These are phyloP conservation scores for Dactylella cylindrospora DNA, from an alignment of 2,329 filamentous ascomycete species.

Conservation along the genomic window DNA sequence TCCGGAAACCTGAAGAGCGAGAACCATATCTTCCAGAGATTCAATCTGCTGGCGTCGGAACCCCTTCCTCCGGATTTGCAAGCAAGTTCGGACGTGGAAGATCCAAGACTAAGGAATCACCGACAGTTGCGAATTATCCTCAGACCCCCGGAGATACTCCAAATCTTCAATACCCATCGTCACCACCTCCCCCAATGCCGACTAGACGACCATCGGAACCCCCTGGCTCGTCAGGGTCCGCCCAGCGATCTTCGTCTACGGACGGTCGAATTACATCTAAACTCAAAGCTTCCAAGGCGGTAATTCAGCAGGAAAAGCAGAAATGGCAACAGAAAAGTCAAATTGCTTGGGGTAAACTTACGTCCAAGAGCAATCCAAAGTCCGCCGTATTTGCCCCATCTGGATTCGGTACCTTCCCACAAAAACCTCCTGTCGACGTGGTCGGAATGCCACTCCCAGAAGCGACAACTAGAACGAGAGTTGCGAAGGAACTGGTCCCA, in stretches of 20 bases:
- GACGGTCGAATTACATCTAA: conserved; percentile 39
- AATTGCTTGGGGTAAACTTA: conserved; percentile 38
- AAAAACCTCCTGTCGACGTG: conserved; percentile 46
- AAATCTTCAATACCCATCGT: conserved; percentile 9
- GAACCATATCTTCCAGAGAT: conserved; percentile 21
- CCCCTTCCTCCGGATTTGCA: conserved; percentile 12
- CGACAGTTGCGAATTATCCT: conserved; percentile 11
- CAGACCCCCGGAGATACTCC: conserved; percentile 13
- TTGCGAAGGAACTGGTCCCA: conserved; percentile 47
- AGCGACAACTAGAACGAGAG: conserved; percentile 47
- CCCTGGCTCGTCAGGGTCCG: conserved; percentile 22
- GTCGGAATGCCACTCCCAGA: conserved; percentile 48
- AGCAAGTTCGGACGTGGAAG: conserved; percentile 36
- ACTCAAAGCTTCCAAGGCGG: conserved; percentile 39
- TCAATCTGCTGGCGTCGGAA: conserved; percentile 27
- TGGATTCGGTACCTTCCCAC: conserved; percentile 28
- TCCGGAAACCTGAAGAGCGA: conserved; percentile 25
- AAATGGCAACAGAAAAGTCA: conserved; percentile 34
- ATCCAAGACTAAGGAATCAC: conserved; percentile 32
- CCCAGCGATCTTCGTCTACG: conserved; percentile 28
- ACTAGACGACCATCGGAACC: conserved; percentile 26
- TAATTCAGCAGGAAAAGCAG: conserved; percentile 20
- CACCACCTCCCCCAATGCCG: conserved; percentile 20
- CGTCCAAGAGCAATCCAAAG: conserved; percentile 35
- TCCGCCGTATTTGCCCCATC: conserved; percentile 36